A percentile compares a stretch with the other conserved stretches of the same genome.
Conservation (phyloP, 257 asterid species). For the Solanum dulcamara region DNA sequence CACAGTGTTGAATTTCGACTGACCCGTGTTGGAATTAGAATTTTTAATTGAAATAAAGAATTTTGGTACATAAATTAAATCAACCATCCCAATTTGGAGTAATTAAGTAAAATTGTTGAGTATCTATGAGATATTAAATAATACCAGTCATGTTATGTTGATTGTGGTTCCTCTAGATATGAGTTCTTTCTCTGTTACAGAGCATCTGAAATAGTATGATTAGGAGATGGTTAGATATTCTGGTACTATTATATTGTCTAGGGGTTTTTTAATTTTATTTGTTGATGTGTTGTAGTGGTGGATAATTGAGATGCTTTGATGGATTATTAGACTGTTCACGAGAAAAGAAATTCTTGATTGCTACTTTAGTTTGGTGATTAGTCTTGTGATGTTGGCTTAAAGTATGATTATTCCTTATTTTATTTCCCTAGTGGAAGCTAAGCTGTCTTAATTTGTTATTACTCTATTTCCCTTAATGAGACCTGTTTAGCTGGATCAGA, state of each 20-base stretch:
- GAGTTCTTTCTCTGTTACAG: background rate
- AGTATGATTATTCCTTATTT: background rate
- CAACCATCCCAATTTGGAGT: background rate
- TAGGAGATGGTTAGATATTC: background rate
- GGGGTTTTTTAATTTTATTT: background rate
- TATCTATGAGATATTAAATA: background rate
- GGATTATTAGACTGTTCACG: background rate
- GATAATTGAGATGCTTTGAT: background rate
- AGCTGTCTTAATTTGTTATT: background rate
- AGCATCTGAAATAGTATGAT: background rate
- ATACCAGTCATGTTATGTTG: background rate
- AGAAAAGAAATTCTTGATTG: background rate
- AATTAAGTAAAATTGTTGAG: background rate
- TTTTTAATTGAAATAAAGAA: background rate
- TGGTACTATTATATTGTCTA: background rate
- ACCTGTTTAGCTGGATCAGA: background rate
- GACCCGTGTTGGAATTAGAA: background rate
- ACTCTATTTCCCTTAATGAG: background rate
- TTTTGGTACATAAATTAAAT: background rate
- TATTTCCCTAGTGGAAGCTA: slow-evolving; percentile 3
- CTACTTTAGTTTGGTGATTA: background rate
- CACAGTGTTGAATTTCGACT: background rate
- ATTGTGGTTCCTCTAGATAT: background rate
- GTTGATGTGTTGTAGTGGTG: background rate
- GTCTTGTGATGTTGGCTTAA: background rate